A percentile compares a stretch with the other conserved stretches of the same genome.
Conservation (phyloP, 257 asterid species). For the Echites panduratus region DNA sequence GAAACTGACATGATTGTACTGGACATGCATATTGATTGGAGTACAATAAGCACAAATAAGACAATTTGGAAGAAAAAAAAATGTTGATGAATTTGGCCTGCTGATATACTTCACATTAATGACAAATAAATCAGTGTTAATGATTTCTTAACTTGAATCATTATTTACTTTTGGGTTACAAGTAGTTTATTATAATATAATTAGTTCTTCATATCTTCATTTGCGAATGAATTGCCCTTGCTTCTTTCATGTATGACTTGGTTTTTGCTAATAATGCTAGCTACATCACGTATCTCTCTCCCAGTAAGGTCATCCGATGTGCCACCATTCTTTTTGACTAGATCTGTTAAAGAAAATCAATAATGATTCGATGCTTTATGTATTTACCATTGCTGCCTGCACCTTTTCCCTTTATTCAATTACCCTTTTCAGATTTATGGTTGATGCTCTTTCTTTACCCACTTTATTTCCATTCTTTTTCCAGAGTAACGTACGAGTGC, state of each 20-base stretch:
- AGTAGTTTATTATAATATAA: background rate
- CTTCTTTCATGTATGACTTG: background rate
- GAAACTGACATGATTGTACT: conserved; percentile 8
- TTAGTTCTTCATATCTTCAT: background rate
- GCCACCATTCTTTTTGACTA: background rate
- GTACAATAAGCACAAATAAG: conserved; percentile 4
- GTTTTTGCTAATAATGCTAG: too few relatives aligned
- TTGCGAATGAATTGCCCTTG: background rate
- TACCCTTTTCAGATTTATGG: background rate
- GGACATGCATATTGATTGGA: conserved; percentile 8
- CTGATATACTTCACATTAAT: background rate
- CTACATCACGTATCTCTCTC: background rate
- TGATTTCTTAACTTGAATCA: background rate
- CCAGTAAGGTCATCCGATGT: background rate
- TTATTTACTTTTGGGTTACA: background rate
- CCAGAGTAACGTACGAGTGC: background rate
- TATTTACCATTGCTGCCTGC: background rate
- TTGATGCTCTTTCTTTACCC: background rate
- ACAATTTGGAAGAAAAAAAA: background rate
- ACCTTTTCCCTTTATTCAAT: background rate
- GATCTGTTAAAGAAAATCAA: background rate
- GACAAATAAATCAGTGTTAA: background rate
- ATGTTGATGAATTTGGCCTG: background rate
- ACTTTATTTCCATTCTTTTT: background rate
- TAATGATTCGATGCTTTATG: background rate